A percentile compares a stretch with the other conserved stretches of the same genome.
Conservation (phyloP, 345 rosid species). For the Hypericum androsaemum region DNA sequence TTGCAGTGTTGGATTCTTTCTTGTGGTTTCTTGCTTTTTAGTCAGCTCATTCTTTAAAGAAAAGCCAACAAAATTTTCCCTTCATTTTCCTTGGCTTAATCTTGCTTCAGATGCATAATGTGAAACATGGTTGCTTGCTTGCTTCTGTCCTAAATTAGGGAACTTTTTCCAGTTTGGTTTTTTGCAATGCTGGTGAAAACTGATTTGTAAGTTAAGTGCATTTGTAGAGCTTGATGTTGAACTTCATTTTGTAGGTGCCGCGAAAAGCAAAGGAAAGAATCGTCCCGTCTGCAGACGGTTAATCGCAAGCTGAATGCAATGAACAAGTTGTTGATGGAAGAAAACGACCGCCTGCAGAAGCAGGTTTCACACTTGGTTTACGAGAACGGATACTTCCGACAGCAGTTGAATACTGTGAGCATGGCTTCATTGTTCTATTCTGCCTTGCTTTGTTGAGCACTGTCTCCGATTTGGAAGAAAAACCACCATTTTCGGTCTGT, state of each 20-base stretch:
- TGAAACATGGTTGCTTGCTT: no score
- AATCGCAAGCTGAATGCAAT: slow-evolving; percentile 82
- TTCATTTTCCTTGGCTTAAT: no score
- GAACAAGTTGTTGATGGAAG: slow-evolving; percentile 98
- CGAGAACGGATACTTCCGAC: slow-evolving; percentile 81
- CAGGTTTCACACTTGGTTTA: slow-evolving; percentile 94
- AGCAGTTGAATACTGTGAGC: slow-evolving; percentile 61
- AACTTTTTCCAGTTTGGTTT: no score
- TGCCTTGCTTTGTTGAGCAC: background rate
- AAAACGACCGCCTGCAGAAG: slow-evolving; percentile 95
- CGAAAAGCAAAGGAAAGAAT: slow-evolving; percentile 95
- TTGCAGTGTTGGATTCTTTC: no score
- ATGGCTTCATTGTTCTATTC: background rate
- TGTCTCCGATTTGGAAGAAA: background rate
- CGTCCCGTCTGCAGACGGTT: slow-evolving; percentile 82
- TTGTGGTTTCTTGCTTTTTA: no score
- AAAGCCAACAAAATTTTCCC: no score
- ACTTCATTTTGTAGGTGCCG: slow-evolving; percentile 45
- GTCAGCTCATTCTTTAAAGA: no score
- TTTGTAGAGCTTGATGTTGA: background rate
- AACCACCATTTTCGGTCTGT: background rate
- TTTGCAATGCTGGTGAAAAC: no score
- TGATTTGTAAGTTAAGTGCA: no score
- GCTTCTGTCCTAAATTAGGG: no score
- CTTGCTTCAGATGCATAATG: no score